Conservation (phyloP, 2,329 filamentous ascomycete species). For the Exophiala xenobiotica region DNA sequence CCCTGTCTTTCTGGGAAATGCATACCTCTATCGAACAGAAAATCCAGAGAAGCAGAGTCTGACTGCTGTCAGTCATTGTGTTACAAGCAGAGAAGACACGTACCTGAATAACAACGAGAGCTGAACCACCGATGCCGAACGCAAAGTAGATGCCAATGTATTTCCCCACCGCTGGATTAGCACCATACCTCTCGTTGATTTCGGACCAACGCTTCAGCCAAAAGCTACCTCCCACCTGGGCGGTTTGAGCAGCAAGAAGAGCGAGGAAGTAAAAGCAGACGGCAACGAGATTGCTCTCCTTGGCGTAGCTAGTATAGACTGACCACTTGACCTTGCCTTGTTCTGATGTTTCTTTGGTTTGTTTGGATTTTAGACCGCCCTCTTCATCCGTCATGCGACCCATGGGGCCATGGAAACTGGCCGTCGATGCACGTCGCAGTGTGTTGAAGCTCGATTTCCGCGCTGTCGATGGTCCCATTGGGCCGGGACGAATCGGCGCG, state of each 20-base stretch:
- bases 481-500: conserved; percentile 66
- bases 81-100: conserved; percentile 1
- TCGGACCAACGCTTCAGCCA: conserved; percentile 97
- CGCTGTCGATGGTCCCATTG: conserved; percentile 47
- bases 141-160: conserved; percentile 96
- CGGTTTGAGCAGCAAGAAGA: conserved; percentile 76
- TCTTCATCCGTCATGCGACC: conserved; percentile 84
- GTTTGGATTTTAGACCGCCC: conserved; percentile 71
- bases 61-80: conserved; percentile 15
- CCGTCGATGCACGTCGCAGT: conserved; percentile 83
- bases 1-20: conserved; percentile 3
- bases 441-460: conserved; percentile 71
- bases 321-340: conserved; percentile 98
- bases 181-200: conserved; percentile 64
- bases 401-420: conserved; percentile 81
- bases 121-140: conserved; percentile 82
- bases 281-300: conserved; percentile 83
- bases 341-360: conserved; percentile 82
- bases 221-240: conserved; percentile 77
- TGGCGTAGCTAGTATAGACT: conserved; percentile 92
- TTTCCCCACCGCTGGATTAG: conserved; percentile 76
- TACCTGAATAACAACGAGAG: conserved; percentile 76
- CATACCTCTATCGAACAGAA: conserved; percentile 96
- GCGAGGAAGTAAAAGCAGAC: conserved; percentile 77
- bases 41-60: conserved; percentile 92